Percentiles rank a stretch among this genome's conserved stretches.
Evolutionary conservation across 2,329 filamentous ascomycete genomes (phyloP).

Genomic region (Akanthomyces muscarius): DNA sequence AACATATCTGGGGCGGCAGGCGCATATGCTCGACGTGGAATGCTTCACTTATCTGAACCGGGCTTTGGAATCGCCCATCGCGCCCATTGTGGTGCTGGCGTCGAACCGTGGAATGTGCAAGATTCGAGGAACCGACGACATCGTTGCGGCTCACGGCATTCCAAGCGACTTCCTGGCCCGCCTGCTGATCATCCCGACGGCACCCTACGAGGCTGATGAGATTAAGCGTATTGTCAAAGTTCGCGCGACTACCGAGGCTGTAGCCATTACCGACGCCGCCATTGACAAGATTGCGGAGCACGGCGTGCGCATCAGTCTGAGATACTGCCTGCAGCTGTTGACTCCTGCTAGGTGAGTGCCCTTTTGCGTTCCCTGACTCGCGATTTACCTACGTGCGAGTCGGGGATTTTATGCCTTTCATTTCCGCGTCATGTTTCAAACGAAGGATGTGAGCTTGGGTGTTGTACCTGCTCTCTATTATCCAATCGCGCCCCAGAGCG

Average conservation of each 20-base stretch:
- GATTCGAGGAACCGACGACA: constrained; percentile 79
- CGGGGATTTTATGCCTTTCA: neutral
- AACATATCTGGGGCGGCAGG: constrained; percentile 48
- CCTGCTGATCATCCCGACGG: constrained; percentile 92
- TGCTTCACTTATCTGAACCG: constrained; percentile 99
- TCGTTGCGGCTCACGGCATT: constrained; percentile 86
- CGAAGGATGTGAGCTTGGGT: neutral
- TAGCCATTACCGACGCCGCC: constrained; percentile 75
- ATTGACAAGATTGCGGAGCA: constrained; percentile 83
- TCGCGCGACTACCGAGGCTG: constrained; percentile 75
- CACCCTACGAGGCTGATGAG: constrained; percentile 81
- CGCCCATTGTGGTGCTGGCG: constrained; percentile 93
- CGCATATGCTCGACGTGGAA: constrained; percentile 99
- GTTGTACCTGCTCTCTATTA: neutral
- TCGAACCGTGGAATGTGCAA: constrained; percentile 94
- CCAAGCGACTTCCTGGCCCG: constrained; percentile 90
- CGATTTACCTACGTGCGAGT: neutral
- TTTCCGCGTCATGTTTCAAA: neutral
- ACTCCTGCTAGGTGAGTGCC: constrained; percentile 68
- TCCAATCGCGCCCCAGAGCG: neutral
- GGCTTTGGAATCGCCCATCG: constrained; percentile 91
- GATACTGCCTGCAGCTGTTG: constrained; percentile 90
- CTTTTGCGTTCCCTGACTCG: constrained; percentile 13
- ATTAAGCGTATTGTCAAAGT: constrained; percentile 89
- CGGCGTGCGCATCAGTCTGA: constrained; percentile 81